Conservation (phyloP, 768 basidiomycete genomes). For the Suillus sp. region DNA sequence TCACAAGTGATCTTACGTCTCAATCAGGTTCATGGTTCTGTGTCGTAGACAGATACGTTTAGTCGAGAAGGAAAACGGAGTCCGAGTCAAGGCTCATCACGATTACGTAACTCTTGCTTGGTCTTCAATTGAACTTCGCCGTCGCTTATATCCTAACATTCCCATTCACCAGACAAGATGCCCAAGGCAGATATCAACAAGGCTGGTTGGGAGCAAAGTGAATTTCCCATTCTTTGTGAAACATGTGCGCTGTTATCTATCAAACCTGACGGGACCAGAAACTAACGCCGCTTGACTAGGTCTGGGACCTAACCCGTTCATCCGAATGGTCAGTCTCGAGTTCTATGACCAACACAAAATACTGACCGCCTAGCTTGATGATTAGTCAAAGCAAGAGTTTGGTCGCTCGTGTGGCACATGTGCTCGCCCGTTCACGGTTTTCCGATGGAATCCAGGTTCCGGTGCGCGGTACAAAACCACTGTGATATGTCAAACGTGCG, state of each 20-base stretch:
- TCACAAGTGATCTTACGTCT: neutral
- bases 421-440: slow-evolving; percentile 94
- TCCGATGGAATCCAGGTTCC: slow-evolving; percentile 96
- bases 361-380: slow-evolving; percentile 5
- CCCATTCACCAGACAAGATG: slow-evolving; percentile 39
- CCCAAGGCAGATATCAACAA: slow-evolving; percentile 94
- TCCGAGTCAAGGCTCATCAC: too few relatives aligned
- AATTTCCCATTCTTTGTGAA: slow-evolving; percentile 93
- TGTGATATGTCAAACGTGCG: slow-evolving; percentile 95
- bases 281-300: slow-evolving; percentile 3
- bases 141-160: neutral
- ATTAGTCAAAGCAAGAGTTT: slow-evolving; percentile 93
- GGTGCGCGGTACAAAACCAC: slow-evolving; percentile 96
- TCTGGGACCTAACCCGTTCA: slow-evolving; percentile 68
- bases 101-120: neutral
- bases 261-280: neutral
- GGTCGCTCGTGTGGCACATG: slow-evolving; percentile 97
- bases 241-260: slow-evolving; percentile 59
- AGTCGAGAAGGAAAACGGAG: too few relatives aligned
- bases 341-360: slow-evolving; percentile 9
- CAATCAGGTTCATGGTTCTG: neutral
- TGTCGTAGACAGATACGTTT: neutral
- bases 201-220: slow-evolving; percentile 91
- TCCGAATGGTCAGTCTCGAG: slow-evolving; percentile 76
- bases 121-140: neutral